phyloP scores from a whole-genome alignment of 1,139 yeast species.

The Saccharomycopsis hybrid region DNA sequence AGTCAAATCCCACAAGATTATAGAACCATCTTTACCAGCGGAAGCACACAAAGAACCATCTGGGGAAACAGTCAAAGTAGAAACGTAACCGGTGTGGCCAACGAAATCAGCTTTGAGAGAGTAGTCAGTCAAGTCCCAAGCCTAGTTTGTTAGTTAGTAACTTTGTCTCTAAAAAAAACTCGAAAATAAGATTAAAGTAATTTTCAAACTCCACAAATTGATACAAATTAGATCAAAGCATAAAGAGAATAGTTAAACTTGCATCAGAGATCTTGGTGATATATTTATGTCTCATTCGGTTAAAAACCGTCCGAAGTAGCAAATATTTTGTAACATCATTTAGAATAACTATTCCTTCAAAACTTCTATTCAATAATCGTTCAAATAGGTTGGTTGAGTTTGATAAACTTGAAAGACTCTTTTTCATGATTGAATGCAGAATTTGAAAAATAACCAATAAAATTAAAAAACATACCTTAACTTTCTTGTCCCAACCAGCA shows the following conservation, averaged over 20 bases:
- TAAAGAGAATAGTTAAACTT: not conserved
- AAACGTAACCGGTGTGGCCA: constrained; percentile 99
- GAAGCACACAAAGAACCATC: constrained; percentile 99
- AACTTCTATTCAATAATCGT: no score
- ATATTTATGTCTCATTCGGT: constrained; percentile 90
- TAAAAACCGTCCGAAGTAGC: constrained; percentile 96
- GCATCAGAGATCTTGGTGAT: constrained; percentile 99
- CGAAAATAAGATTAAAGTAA: no score
- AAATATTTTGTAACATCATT: constrained; percentile 76
- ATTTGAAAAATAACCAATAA: constrained; percentile 7
- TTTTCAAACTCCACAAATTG: no score
- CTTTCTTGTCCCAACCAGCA: constrained; percentile 99
- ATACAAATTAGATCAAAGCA: no score
- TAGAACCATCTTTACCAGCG: constrained; percentile 99
- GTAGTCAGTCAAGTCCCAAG: constrained; percentile 91
- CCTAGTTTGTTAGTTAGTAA: constrained; percentile 38
- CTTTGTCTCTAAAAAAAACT: not conserved
- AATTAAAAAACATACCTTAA: constrained; percentile 61
- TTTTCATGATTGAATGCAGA: not conserved
- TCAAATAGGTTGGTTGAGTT: no score
- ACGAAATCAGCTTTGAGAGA: constrained; percentile 91
- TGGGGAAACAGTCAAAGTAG: constrained; percentile 97
- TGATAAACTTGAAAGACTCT: no score
- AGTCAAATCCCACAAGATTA: constrained; percentile 98
- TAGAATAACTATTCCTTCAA: constrained; percentile 22